Evolutionary conservation across 306 rosid species (phyloP).

Genomic region (Datisca glomerata): DNA sequence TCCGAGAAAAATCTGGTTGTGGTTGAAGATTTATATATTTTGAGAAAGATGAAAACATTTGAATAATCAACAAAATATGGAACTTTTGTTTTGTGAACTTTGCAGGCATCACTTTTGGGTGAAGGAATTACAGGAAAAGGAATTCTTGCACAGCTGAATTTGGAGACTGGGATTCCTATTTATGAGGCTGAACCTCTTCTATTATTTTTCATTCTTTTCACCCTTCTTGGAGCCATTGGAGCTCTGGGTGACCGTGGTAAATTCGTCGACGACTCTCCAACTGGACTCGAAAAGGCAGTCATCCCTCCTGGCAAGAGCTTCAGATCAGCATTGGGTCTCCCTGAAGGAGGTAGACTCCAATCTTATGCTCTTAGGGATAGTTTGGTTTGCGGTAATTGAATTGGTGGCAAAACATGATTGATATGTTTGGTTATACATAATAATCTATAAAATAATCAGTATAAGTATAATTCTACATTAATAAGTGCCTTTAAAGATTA

Average conservation of each 20-base stretch:
- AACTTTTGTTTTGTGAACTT: not conserved
- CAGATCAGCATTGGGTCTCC: conserved; percentile 66
- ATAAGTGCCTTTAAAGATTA: no score
- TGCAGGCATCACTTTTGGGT: conserved; percentile 85
- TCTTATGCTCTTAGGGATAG: no score
- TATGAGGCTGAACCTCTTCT: conserved; percentile 97
- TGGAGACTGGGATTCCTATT: conserved; percentile 91
- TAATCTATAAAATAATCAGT: no score
- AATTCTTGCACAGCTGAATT: conserved; percentile 70
- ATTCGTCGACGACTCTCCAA: conserved; percentile 60
- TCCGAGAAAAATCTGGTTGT: no score
- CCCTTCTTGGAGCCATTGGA: conserved; percentile 96
- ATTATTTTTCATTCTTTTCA: conserved; percentile 88
- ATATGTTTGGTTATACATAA: no score
- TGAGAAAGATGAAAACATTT: no score
- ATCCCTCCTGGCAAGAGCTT: conserved; percentile 68
- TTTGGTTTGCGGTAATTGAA: no score
- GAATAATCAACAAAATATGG: no score
- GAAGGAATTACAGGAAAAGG: conserved; percentile 93
- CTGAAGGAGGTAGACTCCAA: conserved; percentile 71
- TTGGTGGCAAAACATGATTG: no score
- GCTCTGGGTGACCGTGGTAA: conserved; percentile 89
- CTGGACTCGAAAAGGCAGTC: conserved; percentile 54
- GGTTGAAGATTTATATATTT: no score
- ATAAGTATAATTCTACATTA: no score